A percentile compares a stretch with the other conserved stretches of the same genome.
These are phyloP conservation scores for Pleurotus giganteus DNA, from an alignment of 768 basidiomycete genomes.

Conservation along the genomic window DNA sequence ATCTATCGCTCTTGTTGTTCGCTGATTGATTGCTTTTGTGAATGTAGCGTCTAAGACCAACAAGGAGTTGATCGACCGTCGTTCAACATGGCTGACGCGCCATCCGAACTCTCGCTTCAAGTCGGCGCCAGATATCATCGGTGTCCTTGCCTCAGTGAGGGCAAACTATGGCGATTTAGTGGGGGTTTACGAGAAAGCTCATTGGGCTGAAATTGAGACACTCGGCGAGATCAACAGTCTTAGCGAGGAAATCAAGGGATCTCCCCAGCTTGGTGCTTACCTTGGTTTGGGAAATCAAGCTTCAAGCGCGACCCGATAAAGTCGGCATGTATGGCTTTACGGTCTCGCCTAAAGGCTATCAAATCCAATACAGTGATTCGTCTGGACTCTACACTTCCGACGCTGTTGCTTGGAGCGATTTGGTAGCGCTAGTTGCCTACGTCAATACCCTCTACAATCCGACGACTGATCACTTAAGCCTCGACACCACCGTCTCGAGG, in stretches of 20 bases:
- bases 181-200: no score
- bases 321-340: constrained; percentile 7
- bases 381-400: constrained; percentile 5
- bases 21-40: no score
- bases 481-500: not conserved
- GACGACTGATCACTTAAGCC: constrained; percentile 2
- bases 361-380: constrained; percentile 8
- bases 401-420: constrained; percentile 1
- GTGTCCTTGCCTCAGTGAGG: not conserved
- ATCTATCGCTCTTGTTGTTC: not conserved
- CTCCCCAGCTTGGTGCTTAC: constrained; percentile 6
- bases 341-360: not conserved
- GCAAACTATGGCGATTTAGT: not conserved
- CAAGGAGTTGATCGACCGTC: no score
- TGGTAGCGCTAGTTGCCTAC: constrained; percentile 6
- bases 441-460: constrained; percentile 10
- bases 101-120: constrained; percentile 1
- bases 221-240: constrained; percentile 5
- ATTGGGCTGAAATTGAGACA: not conserved
- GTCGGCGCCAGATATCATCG: constrained; percentile 5
- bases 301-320: constrained; percentile 10
- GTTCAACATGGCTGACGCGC: not conserved
- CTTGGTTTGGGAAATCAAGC: constrained; percentile 3
- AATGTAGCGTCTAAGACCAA: no score
- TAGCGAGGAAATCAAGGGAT: not conserved